Evolutionary conservation across 1,139 yeast species (phyloP).

Genomic region (Geotrichum macrosporum): DNA sequence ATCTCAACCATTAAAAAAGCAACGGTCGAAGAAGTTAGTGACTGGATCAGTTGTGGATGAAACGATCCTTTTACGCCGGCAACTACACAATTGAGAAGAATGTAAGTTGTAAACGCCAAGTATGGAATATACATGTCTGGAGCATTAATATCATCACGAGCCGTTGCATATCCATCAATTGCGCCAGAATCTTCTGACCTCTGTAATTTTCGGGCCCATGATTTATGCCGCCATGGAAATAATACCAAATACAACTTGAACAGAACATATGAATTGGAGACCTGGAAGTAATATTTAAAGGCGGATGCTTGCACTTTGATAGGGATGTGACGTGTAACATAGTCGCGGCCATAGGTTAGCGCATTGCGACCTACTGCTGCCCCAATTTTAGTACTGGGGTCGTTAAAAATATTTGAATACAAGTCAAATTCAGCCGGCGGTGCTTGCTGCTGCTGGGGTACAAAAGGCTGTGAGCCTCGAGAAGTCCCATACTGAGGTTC

Average conservation of each 20-base stretch:
- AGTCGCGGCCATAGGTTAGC: slow-evolving; percentile 62
- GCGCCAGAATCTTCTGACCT: slow-evolving; percentile 38
- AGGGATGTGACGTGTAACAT: slow-evolving; percentile 66
- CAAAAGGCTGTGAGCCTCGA: not conserved
- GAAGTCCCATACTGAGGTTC: not conserved
- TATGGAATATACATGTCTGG: slow-evolving; percentile 93
- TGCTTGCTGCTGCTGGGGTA: not conserved
- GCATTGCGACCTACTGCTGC: slow-evolving; percentile 87
- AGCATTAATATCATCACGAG: slow-evolving; percentile 81
- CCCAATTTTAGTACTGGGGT: slow-evolving; percentile 81
- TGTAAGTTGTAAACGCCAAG: slow-evolving; percentile 87
- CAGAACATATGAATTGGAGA: slow-evolving; percentile 80
- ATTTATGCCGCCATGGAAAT: slow-evolving; percentile 81
- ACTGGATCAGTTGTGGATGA: slow-evolving; percentile 90
- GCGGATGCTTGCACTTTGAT: slow-evolving; percentile 46
- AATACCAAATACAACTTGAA: slow-evolving; percentile 67
- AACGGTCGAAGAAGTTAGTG: slow-evolving; percentile 81
- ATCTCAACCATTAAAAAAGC: slow-evolving; percentile 78
- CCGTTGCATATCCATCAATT: slow-evolving; percentile 59
- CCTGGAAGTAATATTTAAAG: slow-evolving; percentile 81
- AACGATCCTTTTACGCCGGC: slow-evolving; percentile 87
- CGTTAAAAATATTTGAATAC: slow-evolving; percentile 51
- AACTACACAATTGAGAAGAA: slow-evolving; percentile 75
- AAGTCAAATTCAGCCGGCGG: not conserved
- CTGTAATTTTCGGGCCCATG: slow-evolving; percentile 44